phyloP scores from a whole-genome alignment of 208 protist species.

The Porcisia deanei region DNA sequence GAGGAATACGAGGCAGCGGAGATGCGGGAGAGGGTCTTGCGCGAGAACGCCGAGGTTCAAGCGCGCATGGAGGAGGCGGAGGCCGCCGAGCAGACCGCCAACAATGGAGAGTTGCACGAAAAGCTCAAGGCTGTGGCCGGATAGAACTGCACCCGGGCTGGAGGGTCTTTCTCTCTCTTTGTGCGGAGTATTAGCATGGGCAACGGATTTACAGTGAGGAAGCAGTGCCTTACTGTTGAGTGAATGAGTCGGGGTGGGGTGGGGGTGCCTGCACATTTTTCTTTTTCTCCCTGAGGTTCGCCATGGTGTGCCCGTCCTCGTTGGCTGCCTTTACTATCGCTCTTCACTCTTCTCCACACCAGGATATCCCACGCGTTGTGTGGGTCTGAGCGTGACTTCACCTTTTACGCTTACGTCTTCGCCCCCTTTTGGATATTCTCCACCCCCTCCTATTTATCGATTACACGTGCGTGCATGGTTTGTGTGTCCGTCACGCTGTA shows the following conservation, averaged over 20 bases:
- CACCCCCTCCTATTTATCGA: background rate
- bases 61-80: constrained; percentile 32
- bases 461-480: background rate
- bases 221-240: background rate
- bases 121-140: constrained; percentile 22
- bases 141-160: background rate
- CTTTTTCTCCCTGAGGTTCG: constrained; percentile 2
- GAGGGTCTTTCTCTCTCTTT: too few species aligned
- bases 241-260: background rate
- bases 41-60: constrained; percentile 56
- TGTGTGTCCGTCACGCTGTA: background rate
- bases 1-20: constrained; percentile 78
- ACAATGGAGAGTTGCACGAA: constrained; percentile 22
- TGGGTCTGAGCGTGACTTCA: background rate
- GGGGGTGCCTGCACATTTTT: background rate
- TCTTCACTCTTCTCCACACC: background rate
- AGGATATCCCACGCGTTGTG: background rate
- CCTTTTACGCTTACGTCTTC: background rate
- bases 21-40: constrained; percentile 64
- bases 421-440: background rate
- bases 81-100: background rate
- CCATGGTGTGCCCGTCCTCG: background rate
- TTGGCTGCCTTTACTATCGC: background rate
- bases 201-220: background rate
- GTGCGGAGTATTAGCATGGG: background rate